Evolutionary conservation across 257 asterid species (phyloP), one percentile per base, ranked within the genome.

Genomic region (Striga asiatica): DNA sequence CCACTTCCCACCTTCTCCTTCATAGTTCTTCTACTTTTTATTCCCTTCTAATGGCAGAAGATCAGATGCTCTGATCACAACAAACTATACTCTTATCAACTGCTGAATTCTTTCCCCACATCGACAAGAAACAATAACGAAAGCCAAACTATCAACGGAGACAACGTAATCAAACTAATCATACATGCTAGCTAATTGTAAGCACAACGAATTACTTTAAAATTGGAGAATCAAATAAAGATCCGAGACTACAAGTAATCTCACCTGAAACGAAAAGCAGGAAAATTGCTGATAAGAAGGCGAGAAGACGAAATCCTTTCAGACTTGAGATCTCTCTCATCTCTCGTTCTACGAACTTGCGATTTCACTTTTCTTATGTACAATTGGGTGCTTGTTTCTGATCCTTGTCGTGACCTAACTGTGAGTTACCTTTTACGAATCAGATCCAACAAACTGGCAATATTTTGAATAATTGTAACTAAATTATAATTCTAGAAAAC

Each of bases 281-380:
- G 65, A 42, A 72, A 61, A 76, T 54, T 12, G 87, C 71, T 65
- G 75, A 58, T 17, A 78, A 31, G 25, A 83, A 70, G 35, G 76
- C 63, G 65, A 74, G 66, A 17, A 74, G 58, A 17, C 80, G 70
- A 66, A 63, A 60, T 60, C 74, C 77, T 66, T 68, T 69, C 61
- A 39, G 56, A 50, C 61, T 46, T 31, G 76, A 76, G 78, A 81
- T 71, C 75, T 59, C 82, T 51, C 74, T 72, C 89, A 81, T 76
- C 45, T 65, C 77, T 22, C 29, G 38, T 6, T 35, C 64, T 17
- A 42, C 41, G 38, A 27, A 58, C 48, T 37, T 35, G 2, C 16
- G 34, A 60, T 5, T 12, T 48, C n/a, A n/a, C n/a, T n/a, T n/a
- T n/a, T n/a, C n/a, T n/a, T n/a, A n/a, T n/a, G n/a, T n/a, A 29